Percentiles rank a stretch among this genome's conserved stretches.
Conservation (phyloP, 805 yeast species). For the Yamadazyma kitorensis region DNA sequence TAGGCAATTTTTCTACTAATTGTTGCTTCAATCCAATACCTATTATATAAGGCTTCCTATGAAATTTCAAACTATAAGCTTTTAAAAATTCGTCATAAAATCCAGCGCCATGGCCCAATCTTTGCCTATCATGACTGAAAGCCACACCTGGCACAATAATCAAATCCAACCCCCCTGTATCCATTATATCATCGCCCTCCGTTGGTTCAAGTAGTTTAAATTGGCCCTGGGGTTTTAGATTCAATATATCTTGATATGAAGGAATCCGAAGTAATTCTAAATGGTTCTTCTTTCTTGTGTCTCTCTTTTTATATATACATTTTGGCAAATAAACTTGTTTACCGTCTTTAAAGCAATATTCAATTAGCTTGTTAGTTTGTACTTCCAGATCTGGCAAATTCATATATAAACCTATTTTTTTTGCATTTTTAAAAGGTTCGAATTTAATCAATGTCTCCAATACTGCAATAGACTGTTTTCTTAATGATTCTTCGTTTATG, state of each 20-base stretch:
- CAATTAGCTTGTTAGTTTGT: constrained; percentile 55
- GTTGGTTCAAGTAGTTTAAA: constrained; percentile 69
- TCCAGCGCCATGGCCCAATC: constrained; percentile 94
- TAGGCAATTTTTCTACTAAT: constrained; percentile 49
- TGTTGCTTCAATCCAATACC: constrained; percentile 72
- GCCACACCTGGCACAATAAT: constrained; percentile 86
- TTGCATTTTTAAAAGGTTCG: constrained; percentile 43
- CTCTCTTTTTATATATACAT: constrained; percentile 31
- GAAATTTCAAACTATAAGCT: constrained; percentile 17
- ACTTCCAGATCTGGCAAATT: constrained; percentile 73
- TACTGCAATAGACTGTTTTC: constrained; percentile 25
- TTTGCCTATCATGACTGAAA: constrained; percentile 47
- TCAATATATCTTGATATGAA: constrained; percentile 37
- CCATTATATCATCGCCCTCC: constrained; percentile 26
- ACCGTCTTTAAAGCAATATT: constrained; percentile 45
- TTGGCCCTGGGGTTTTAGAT: constrained; percentile 63
- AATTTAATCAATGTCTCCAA: constrained; percentile 15
- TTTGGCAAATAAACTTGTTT: constrained; percentile 61
- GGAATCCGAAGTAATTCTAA: constrained; percentile 57
- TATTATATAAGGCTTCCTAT: constrained; percentile 41
- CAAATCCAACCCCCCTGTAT: constrained; percentile 51
- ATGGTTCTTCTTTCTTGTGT: constrained; percentile 35
- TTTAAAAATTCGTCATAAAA: constrained; percentile 69
- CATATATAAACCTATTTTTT: constrained; percentile 65
- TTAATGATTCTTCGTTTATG: constrained; percentile 16